Conservation (phyloP, 306 rosid genomes). For the Quercus variabilis region DNA sequence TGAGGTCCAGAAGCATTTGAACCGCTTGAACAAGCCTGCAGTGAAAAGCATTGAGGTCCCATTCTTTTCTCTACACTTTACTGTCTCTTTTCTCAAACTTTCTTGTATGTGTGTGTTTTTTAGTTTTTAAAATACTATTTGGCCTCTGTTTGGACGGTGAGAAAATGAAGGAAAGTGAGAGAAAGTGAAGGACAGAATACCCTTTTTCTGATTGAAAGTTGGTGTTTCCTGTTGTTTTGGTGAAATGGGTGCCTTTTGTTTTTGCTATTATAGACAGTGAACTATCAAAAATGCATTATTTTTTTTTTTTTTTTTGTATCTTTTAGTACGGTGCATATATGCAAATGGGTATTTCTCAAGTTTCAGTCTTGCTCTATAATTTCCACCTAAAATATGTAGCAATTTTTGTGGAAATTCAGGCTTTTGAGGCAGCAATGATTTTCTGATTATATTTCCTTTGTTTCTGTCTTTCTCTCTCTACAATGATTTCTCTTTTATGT, state of each 20-base stretch:
- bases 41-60: constrained; percentile 77
- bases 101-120: neutral
- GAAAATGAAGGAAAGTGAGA: constrained; percentile 11
- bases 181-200: neutral
- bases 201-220: neutral
- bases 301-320: neutral
- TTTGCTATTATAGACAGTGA: neutral
- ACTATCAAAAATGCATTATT: neutral
- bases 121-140: neutral
- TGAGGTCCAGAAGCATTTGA: constrained; percentile 76
- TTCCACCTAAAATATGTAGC: neutral
- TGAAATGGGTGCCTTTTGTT: neutral
- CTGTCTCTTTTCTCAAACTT: neutral
- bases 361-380: neutral
- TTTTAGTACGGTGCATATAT: constrained; percentile 1
- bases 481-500: constrained; percentile 22
- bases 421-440: constrained; percentile 7
- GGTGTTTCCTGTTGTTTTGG: neutral
- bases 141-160: constrained; percentile 20
- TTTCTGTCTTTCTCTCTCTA: neutral
- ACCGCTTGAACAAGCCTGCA: constrained; percentile 83
- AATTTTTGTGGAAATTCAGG: constrained; percentile 16
- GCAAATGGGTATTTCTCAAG: neutral
- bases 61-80: neutral
- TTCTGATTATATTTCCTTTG: neutral